phyloP scores from a whole-genome alignment of 2,329 filamentous ascomycete genomes.

The Myotisia sp. region DNA sequence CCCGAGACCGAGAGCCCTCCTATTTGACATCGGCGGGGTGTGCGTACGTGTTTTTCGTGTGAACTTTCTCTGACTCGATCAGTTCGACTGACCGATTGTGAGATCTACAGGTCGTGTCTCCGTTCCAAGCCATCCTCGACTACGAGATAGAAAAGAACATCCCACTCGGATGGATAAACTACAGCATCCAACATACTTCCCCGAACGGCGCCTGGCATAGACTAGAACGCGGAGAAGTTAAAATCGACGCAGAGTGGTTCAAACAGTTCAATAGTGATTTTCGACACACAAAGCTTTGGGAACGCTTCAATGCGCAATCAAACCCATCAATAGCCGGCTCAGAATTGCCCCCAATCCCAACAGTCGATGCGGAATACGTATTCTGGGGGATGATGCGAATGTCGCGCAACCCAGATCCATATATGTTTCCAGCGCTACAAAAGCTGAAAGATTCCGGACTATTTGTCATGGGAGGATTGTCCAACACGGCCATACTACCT shows the following conservation, averaged over 20 bases:
- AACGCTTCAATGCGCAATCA: conserved; percentile 36
- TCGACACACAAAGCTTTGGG: conserved; percentile 52
- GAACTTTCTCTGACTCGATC: background rate
- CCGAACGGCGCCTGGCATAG: conserved; percentile 77
- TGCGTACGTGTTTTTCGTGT: conserved; percentile 53
- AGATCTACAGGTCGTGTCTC: conserved; percentile 65
- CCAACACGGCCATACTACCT: conserved; percentile 82
- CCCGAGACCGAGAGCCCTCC: conserved; percentile 52
- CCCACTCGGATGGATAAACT: conserved; percentile 81
- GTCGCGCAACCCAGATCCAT: conserved; percentile 59
- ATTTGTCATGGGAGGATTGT: conserved; percentile 67
- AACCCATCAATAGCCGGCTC: conserved; percentile 7
- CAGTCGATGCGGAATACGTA: conserved; percentile 60
- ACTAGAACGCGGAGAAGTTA: conserved; percentile 70
- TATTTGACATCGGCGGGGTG: conserved; percentile 95
- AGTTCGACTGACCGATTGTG: no score
- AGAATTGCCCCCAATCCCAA: conserved; percentile 43
- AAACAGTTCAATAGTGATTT: conserved; percentile 61
- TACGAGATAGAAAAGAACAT: conserved; percentile 68
- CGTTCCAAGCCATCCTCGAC: conserved; percentile 83
- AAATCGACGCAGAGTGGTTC: conserved; percentile 63
- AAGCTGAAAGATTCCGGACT: conserved; percentile 49
- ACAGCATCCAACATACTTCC: conserved; percentile 64
- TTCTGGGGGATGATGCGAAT: conserved; percentile 85
- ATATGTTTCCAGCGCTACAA: conserved; percentile 72